phyloP scores from a whole-genome alignment of 306 rosid species.

The apple (Malus domestica) region DNA sequence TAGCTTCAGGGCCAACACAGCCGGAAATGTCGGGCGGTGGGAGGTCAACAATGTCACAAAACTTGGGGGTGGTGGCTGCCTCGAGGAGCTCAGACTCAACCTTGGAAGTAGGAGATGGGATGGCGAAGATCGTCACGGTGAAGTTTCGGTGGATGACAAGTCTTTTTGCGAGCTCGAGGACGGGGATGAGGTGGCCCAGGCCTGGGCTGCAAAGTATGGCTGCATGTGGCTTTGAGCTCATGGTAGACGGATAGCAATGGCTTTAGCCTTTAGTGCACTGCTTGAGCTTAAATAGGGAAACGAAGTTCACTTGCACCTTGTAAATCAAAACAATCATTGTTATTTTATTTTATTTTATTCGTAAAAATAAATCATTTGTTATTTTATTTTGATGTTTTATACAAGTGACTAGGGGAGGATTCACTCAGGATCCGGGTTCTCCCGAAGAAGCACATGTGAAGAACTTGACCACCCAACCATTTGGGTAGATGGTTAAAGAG shows the following conservation, averaged over 20 bases:
- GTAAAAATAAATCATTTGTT: no score
- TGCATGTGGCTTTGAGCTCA: constrained; percentile 14
- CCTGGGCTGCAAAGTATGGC: constrained; percentile 49
- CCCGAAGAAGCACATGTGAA: no score
- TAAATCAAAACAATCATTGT: no score
- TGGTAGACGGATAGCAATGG: neutral
- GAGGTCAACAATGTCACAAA: constrained; percentile 26
- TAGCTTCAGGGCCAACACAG: neutral
- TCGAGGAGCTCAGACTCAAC: constrained; percentile 19
- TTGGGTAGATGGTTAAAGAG: no score
- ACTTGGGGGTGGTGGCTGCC: constrained; percentile 1
- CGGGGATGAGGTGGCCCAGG: constrained; percentile 49
- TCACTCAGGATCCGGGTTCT: no score
- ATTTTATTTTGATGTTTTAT: no score
- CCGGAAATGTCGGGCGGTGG: constrained; percentile 14
- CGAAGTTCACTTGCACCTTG: no score
- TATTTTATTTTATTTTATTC: no score
- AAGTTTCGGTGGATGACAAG: constrained; percentile 22
- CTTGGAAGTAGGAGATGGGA: constrained; percentile 20
- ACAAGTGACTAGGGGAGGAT: no score
- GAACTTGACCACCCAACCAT: no score
- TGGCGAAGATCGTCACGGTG: constrained; percentile 32
- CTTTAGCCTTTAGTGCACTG: no score
- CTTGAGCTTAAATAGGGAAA: no score
- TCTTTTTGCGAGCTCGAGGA: constrained; percentile 36